A percentile compares a stretch with the other conserved stretches of the same genome.
Conservation (phyloP, 2,329 filamentous ascomycete genomes). For the Cladosporium sphaerospermum region DNA sequence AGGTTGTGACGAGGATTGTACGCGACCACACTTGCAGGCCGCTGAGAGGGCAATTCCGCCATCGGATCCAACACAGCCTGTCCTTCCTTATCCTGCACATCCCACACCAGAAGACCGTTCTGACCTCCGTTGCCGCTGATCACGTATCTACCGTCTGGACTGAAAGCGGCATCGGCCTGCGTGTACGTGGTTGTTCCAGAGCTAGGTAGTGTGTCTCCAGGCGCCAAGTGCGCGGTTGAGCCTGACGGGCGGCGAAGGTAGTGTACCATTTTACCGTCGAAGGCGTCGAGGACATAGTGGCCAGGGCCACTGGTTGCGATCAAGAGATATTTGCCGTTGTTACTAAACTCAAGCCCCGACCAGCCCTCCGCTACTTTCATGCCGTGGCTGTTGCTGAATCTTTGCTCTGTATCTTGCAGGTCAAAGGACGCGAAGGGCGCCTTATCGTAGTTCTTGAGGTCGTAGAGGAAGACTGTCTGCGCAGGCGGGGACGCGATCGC, state of each 20-base stretch:
- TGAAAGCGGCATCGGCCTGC: conserved; percentile 78
- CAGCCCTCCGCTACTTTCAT: conserved; percentile 55
- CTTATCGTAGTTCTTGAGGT: conserved; percentile 89
- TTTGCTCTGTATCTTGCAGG: conserved; percentile 58
- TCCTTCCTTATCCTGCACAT: conserved; percentile 56
- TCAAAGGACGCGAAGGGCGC: conserved; percentile 84
- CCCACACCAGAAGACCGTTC: conserved; percentile 78
- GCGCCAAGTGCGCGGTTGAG: conserved; percentile 28
- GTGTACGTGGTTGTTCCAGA: conserved; percentile 45
- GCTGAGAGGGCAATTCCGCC: conserved; percentile 57
- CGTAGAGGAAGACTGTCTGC: conserved; percentile 79
- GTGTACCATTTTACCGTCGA: conserved; percentile 61
- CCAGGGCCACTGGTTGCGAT: conserved; percentile 76
- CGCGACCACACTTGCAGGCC: conserved; percentile 66
- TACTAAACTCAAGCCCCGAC: conserved; percentile 92
- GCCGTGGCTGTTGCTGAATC: conserved; percentile 43
- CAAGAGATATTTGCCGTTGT: conserved; percentile 83
- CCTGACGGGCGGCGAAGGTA: conserved; percentile 29
- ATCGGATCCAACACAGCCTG: conserved; percentile 57
- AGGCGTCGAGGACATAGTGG: conserved; percentile 91
- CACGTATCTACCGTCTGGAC: conserved; percentile 82
- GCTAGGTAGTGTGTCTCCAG: conserved; percentile 39
- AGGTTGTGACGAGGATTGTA: conserved; percentile 92
- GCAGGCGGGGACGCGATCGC: conserved; percentile 78
- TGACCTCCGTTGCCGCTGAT: conserved; percentile 64